Base-by-base conservation (phyloP, 495 filamentous ascomycete species). In the Podospora tetraspora region DNA sequence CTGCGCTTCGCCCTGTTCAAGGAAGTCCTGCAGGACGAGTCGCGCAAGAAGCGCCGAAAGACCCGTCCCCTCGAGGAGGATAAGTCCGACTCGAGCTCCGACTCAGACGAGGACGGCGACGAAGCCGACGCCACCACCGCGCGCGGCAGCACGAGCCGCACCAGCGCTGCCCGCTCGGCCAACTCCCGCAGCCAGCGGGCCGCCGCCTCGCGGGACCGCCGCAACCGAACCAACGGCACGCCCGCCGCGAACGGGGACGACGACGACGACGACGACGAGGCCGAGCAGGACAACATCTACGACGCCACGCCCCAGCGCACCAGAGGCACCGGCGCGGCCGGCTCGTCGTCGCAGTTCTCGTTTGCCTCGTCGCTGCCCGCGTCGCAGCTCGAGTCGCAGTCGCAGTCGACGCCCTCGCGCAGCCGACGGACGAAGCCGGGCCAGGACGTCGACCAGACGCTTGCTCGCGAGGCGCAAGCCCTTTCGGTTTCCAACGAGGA, bases 1-100 rank as follows among this genome's bases (percentile, higher is more conserved):
- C 82, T 99, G 52, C 87, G 95, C 27, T 99, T 97, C 75, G 95
- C 95, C 21, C 87, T 99, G 66, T 99, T 98, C 86, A 99, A 99
- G 78, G 95, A 99, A 81, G 89, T 99, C 21, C 82, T 97, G 23
- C 91, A 95, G 77, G 91, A 92, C 71, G 92, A 93, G 76, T 91
- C 93, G 58, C 85, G 88, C 68, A 94, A 93, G 82, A 89, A 89
- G 69, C 81, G 87, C 24, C 82, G 89, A 22, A 85, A 85, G 63
- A 88, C 82, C 7, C 77, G 78, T 19, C 78, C 78, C 10, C 66
- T 75, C 16, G 80, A 82, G 66, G 66, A 67, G 59, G 77, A 77
- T n/a, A 76, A 73, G 57, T 37, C 59, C 7, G 67, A 64, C 43
- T 64, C 60, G n/a, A 58, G 37, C 24, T 75, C 73, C 0, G 78